phyloP scores from a whole-genome alignment of 2,329 filamentous ascomycete species.

The Beauveria sp. region DNA sequence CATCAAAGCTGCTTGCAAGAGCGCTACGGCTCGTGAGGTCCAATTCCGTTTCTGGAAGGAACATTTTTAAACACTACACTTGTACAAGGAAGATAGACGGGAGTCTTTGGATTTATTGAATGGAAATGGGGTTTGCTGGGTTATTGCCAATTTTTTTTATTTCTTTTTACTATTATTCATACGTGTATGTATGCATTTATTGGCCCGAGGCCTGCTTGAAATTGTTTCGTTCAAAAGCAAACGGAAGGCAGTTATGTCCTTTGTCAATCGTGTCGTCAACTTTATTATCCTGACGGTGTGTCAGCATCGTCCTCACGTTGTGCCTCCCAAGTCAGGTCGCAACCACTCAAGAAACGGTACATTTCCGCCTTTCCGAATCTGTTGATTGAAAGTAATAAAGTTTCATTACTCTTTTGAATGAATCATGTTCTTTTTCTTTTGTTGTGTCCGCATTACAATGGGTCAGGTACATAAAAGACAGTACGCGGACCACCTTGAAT shows the following conservation, averaged over 20 bases:
- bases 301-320: too few species aligned
- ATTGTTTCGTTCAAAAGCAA: not conserved
- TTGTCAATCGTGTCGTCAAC: not conserved
- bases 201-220: not conserved
- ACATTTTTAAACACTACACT: slow-evolving; percentile 52
- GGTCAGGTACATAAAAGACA: not conserved
- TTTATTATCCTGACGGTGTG: not conserved
- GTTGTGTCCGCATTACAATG: not conserved
- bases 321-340: too few species aligned
- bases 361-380: too few species aligned
- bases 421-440: not conserved
- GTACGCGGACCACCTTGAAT: not conserved
- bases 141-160: not conserved
- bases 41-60: slow-evolving; percentile 99
- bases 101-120: not conserved
- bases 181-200: slow-evolving; percentile 1
- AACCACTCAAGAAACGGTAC: too few species aligned
- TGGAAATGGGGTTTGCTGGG: not conserved
- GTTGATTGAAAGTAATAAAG: too few species aligned
- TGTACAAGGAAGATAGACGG: not conserved
- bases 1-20: slow-evolving; percentile 74
- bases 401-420: too few species aligned
- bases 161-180: not conserved
- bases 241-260: not conserved
- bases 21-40: slow-evolving; percentile 67